Evolutionary conservation across 257 asterid species (phyloP).

Genomic region (Anisodus acutangulus): DNA sequence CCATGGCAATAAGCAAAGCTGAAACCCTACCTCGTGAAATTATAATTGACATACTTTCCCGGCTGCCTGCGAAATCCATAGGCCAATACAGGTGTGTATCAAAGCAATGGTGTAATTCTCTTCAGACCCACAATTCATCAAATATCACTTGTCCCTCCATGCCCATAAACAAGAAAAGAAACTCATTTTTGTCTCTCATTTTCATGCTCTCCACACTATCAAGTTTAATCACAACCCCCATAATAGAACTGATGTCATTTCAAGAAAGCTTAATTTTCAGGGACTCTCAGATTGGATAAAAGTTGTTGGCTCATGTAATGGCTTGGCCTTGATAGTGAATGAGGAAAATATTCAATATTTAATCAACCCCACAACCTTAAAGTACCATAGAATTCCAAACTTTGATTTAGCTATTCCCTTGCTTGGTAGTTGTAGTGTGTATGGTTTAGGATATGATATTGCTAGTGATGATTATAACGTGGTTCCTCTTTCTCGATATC

Average conservation of each 20-base stretch:
- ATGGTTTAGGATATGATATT: conserved; percentile 50
- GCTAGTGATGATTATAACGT: conserved; percentile 51
- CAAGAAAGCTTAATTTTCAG: not conserved
- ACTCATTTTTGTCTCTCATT: conserved; percentile 34
- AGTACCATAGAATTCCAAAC: not conserved
- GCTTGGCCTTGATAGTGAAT: not conserved
- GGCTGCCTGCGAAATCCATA: not conserved
- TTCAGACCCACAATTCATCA: conserved; percentile 38
- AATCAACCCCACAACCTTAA: not conserved
- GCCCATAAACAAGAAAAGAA: conserved; percentile 15
- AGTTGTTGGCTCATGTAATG: conserved; percentile 3
- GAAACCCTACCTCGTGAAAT: not conserved
- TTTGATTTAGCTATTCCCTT: not conserved
- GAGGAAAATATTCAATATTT: not conserved
- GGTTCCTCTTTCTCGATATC: conserved; percentile 44
- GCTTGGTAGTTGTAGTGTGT: not conserved
- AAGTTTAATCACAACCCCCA: not conserved
- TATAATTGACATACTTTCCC: not conserved
- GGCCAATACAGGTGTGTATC: not conserved
- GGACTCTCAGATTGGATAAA: not conserved
- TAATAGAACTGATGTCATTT: not conserved
- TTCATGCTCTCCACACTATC: conserved; percentile 20
- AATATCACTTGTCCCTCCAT: conserved; percentile 30
- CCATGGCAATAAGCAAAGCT: not conserved
- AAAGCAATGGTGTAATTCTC: conserved; percentile 25